Conservation (phyloP, 1,139 yeast genomes). For the Geotrichum armillariae region DNA sequence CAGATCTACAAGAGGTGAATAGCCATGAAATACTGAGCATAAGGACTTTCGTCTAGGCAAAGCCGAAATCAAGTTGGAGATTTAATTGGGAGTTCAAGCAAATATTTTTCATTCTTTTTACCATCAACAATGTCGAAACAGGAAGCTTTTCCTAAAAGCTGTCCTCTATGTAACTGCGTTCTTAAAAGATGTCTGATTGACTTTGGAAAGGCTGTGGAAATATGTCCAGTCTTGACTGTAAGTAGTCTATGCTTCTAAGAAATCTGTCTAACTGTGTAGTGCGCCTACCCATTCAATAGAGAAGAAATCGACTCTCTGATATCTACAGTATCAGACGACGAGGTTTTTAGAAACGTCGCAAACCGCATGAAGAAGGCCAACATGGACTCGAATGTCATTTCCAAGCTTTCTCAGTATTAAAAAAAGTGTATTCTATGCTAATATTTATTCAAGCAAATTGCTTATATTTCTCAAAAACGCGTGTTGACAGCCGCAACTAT, state of each 20-base stretch:
- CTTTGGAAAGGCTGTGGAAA: conserved; percentile 38
- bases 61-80: too few species aligned
- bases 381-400: conserved; percentile 18
- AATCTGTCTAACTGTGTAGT: conserved; percentile 22
- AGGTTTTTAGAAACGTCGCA: conserved; percentile 27
- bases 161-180: conserved; percentile 37
- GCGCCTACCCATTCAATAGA: conserved; percentile 41
- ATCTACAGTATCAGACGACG: conserved; percentile 24
- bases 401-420: conserved; percentile 5
- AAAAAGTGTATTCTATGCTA: neutral
- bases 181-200: conserved; percentile 39
- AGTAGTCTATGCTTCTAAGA: conserved; percentile 2
- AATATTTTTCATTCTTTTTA: too few species aligned
- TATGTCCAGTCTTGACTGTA: conserved; percentile 35
- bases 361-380: conserved; percentile 27
- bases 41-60: too few species aligned
- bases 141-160: conserved; percentile 16
- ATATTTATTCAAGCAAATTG: conserved; percentile 3
- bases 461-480: neutral
- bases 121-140: conserved; percentile 6
- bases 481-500: conserved; percentile 4
- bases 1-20: too few species aligned
- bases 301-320: conserved; percentile 18
- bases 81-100: too few species aligned
- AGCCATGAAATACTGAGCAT: too few species aligned